Percentiles rank a stretch among this genome's conserved stretches.
phyloP scores from a whole-genome alignment of 2,329 filamentous ascomycete species.

The Apiospora marii region DNA sequence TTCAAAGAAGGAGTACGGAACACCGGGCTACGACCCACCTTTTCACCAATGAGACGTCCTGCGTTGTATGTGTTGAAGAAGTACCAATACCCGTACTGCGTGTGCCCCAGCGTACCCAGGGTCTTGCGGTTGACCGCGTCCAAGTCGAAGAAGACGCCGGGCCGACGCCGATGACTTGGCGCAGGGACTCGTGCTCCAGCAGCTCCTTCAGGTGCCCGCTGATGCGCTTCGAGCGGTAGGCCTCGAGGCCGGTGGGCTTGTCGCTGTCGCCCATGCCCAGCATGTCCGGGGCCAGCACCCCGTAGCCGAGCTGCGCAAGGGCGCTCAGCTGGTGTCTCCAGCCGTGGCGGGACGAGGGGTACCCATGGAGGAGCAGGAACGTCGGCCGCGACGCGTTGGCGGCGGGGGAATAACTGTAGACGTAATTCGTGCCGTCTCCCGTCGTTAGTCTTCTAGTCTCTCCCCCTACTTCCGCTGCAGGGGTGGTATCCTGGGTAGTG shows the following conservation, averaged over 20 bases:
- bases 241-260: slow-evolving; percentile 37
- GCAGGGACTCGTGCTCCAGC: slow-evolving; percentile 37
- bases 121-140: neutral
- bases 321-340: slow-evolving; percentile 40
- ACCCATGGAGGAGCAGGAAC: slow-evolving; percentile 34
- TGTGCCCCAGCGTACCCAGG: neutral
- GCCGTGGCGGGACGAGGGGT: slow-evolving; percentile 31
- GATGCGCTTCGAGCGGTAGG: slow-evolving; percentile 44
- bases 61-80: slow-evolving; percentile 28
- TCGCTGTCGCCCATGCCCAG: slow-evolving; percentile 48
- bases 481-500: neutral
- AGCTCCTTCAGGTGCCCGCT: slow-evolving; percentile 44
- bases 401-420: slow-evolving; percentile 28
- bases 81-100: slow-evolving; percentile 29
- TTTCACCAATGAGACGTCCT: slow-evolving; percentile 11
- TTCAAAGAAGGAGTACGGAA: neutral
- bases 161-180: slow-evolving; percentile 36
- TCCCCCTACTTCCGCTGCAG: neutral
- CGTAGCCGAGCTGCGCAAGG: slow-evolving; percentile 48
- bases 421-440: slow-evolving; percentile 31
- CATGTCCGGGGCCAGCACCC: slow-evolving; percentile 52
- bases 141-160: slow-evolving; percentile 2
- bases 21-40: neutral
- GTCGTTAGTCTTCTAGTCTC: neutral
- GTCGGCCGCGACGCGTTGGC: slow-evolving; percentile 28